Evolutionary conservation across 2,329 filamentous ascomycete genomes (phyloP).

Genomic region (Diplodia scrobiculata): DNA sequence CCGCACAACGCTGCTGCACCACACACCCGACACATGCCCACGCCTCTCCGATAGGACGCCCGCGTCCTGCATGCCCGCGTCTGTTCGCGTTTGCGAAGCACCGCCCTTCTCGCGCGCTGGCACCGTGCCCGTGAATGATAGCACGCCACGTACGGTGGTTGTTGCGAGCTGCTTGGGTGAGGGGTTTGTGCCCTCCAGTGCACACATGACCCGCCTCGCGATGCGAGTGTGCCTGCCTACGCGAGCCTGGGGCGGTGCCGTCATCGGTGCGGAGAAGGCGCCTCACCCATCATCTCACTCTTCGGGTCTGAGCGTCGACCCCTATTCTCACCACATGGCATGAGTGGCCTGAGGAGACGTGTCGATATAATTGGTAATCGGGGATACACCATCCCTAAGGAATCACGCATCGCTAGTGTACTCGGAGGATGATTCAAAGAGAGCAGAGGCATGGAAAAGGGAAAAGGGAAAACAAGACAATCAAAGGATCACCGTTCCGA

Average conservation of each 20-base stretch:
- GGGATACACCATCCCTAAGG: conserved; percentile 24
- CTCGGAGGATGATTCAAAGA: conserved; percentile 29
- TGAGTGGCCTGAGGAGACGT: conserved; percentile 23
- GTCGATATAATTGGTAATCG: conserved; percentile 29
- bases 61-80: background rate
- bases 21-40: background rate
- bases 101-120: background rate
- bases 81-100: conserved; percentile 4
- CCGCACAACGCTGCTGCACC: background rate
- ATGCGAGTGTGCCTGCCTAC: background rate
- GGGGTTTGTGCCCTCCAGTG: background rate
- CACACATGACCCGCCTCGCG: conserved; percentile 14
- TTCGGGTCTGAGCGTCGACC: conserved; percentile 25
- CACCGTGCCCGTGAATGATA: conserved; percentile 6
- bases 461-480: conserved; percentile 29
- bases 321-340: conserved; percentile 22
- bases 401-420: conserved; percentile 29
- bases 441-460: conserved; percentile 26
- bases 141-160: conserved; percentile 20
- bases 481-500: conserved; percentile 29
- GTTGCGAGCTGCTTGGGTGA: background rate
- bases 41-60: conserved; percentile 17
- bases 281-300: background rate
- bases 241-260: background rate
- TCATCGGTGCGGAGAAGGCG: background rate